phyloP scores from a whole-genome alignment of 2,329 filamentous ascomycete genomes.

The Penicillium sp. region DNA sequence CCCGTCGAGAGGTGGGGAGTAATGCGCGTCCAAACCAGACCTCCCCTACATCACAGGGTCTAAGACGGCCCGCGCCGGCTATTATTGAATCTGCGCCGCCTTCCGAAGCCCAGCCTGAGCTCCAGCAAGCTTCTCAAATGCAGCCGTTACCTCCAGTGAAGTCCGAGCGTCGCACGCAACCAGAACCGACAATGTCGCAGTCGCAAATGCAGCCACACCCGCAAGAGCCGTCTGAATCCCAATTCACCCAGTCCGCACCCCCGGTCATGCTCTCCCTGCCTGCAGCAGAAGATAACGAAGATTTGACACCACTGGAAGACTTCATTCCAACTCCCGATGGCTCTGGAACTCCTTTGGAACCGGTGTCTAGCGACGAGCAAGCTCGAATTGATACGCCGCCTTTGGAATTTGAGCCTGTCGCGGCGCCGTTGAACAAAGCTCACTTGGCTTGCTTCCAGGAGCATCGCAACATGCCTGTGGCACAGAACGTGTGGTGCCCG shows the following conservation, averaged over 20 bases:
- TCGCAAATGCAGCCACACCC: neutral
- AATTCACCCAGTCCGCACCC: neutral
- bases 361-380: constrained; percentile 14
- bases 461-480: constrained; percentile 35
- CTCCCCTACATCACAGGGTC: neutral
- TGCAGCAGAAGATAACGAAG: constrained; percentile 14
- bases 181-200: neutral
- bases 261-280: constrained; percentile 11
- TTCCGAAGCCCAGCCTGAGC: neutral
- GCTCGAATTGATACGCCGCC: constrained; percentile 22
- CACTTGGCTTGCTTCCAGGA: constrained; percentile 42
- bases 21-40: constrained; percentile 4
- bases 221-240: neutral
- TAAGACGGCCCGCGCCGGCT: constrained; percentile 2
- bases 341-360: constrained; percentile 17
- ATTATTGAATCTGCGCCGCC: neutral
- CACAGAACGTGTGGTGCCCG: constrained; percentile 41
- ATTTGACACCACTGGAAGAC: constrained; percentile 26
- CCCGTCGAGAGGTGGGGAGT: constrained; percentile 10
- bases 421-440: constrained; percentile 35
- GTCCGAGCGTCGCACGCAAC: neutral
- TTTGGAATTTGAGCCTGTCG: constrained; percentile 33
- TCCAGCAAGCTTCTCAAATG: neutral
- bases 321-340: constrained; percentile 35
- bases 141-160: neutral